These are phyloP conservation scores for Trichosanthes truncata DNA, from an alignment of 306 rosid species.

Conservation along the genomic window DNA sequence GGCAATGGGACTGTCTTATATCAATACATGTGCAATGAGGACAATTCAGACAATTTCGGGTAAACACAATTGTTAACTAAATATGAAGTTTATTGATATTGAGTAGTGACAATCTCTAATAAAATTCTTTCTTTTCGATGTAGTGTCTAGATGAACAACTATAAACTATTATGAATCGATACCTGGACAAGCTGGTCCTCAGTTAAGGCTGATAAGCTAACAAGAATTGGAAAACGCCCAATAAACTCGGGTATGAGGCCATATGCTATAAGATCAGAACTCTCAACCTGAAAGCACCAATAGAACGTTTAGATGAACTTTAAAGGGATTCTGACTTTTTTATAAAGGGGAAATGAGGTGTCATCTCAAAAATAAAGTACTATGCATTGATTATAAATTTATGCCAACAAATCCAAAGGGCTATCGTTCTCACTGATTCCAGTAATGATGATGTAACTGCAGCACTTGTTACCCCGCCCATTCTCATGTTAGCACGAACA, in stretches of 20 bases:
- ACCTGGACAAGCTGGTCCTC: constrained; percentile 95
- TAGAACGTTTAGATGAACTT: neutral
- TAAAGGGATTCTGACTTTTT: neutral
- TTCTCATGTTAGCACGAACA: constrained; percentile 89
- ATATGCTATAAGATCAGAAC: constrained; percentile 89
- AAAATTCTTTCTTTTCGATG: neutral
- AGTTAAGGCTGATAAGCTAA: constrained; percentile 78
- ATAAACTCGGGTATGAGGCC: constrained; percentile 99
- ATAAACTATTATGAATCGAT: constrained; percentile 12
- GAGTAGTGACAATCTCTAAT: neutral
- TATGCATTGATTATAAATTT: neutral
- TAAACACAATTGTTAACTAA: neutral
- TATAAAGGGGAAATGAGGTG: neutral
- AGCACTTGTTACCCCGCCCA: constrained; percentile 46
- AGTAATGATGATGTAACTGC: constrained; percentile 76
- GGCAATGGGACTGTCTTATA: neutral
- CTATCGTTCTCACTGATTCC: constrained; percentile 51
- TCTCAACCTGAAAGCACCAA: constrained; percentile 68
- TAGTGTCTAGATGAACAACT: neutral
- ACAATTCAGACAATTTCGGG: neutral
- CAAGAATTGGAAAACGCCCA: constrained; percentile 91
- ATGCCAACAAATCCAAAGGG: constrained; percentile 7
- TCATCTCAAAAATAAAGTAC: neutral
- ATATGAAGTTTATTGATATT: neutral
- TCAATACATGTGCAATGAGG: neutral